A percentile compares a stretch with the other conserved stretches of the same genome.
Evolutionary conservation across 1,284 basidiomycete species (phyloP).

Genomic region (Cryptococcus wingfieldii): DNA sequence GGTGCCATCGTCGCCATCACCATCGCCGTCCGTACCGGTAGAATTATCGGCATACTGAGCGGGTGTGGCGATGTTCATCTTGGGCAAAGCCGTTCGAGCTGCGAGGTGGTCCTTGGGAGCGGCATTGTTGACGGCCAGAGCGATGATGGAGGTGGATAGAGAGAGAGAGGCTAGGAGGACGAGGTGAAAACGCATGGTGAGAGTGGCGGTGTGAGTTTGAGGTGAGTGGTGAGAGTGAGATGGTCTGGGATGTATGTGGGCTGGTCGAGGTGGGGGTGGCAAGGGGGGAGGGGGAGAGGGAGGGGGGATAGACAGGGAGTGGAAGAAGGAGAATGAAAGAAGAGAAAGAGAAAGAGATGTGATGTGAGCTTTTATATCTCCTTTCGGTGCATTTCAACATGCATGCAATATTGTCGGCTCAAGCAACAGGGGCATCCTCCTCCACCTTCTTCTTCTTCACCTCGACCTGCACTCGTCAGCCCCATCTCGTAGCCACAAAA

Average conservation of each 20-base stretch:
- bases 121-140: too few relatives aligned
- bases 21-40: background rate
- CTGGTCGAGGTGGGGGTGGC: too few relatives aligned
- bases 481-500: background rate
- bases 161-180: too few relatives aligned
- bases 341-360: background rate
- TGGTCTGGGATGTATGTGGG: too few relatives aligned
- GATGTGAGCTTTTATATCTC: background rate
- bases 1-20: background rate
- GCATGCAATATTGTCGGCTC: background rate
- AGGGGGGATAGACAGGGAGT: background rate
- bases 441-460: slow-evolving; percentile 48
- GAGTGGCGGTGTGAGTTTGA: too few relatives aligned
- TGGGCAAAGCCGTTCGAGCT: too few relatives aligned
- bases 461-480: slow-evolving; percentile 23
- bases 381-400: background rate
- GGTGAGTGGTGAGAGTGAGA: too few relatives aligned
- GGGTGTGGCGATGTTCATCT: too few relatives aligned
- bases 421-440: slow-evolving; percentile 19
- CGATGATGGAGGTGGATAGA: too few relatives aligned
- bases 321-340: background rate
- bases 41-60: too few relatives aligned
- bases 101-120: too few relatives aligned
- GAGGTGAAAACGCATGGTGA: too few relatives aligned
- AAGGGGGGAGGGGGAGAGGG: background rate